Percentiles rank a stretch among this genome's conserved stretches.
These are phyloP conservation scores for Piper betle DNA, from an alignment of 164 flowering plant genomes.

Conservation along the genomic window DNA sequence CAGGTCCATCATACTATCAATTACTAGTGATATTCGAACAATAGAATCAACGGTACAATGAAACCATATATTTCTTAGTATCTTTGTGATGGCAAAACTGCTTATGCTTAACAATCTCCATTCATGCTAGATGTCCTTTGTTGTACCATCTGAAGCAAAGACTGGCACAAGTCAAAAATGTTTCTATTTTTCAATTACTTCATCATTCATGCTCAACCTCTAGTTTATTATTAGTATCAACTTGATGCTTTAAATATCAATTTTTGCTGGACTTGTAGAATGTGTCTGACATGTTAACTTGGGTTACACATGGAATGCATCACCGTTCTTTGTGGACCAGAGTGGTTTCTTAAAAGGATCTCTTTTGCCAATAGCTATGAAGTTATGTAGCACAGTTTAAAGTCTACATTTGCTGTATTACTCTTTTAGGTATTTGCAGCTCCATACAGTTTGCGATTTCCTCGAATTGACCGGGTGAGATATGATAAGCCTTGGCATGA, in stretches of 20 bases:
- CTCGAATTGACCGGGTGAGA: conserved; percentile 87
- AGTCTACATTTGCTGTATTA: not conserved
- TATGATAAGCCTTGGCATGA: conserved; percentile 99
- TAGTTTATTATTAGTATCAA: too few species aligned
- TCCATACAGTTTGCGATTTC: conserved; percentile 92
- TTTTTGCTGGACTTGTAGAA: too few species aligned
- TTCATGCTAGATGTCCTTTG: not conserved
- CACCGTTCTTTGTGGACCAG: too few species aligned
- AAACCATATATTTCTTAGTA: not conserved
- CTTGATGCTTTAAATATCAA: too few species aligned
- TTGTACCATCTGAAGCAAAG: too few species aligned
- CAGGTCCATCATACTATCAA: conserved; percentile 87
- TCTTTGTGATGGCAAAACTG: not conserved
- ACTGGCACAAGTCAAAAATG: too few species aligned
- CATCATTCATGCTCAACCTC: too few species aligned
- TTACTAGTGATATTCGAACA: conserved; percentile 91
- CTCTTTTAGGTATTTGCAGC: conserved; percentile 73
- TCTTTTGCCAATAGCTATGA: not conserved
- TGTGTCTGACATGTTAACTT: too few species aligned
- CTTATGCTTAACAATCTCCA: not conserved
- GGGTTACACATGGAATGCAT: too few species aligned
- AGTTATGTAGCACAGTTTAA: not conserved
- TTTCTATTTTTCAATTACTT: too few species aligned
- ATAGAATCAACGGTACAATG: conserved; percentile 64
- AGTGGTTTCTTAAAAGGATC: too few species aligned